Conservation (phyloP, 2,329 filamentous ascomycete genomes). For the Pestalotiopsis sp. region DNA sequence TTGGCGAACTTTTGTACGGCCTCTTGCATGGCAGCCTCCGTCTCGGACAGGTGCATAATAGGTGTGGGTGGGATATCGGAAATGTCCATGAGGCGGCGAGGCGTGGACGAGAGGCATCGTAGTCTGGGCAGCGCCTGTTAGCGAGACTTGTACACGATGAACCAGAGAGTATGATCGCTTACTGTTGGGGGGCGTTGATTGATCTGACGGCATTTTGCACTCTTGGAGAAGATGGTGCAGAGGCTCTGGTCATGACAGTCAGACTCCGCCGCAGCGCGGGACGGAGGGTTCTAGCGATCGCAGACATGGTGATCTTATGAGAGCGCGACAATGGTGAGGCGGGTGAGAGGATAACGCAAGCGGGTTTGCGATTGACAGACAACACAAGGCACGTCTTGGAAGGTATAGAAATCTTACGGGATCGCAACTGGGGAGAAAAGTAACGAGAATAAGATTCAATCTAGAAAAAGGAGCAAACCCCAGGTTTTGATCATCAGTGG, state of each 20-base stretch:
- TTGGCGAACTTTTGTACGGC: constrained; percentile 88
- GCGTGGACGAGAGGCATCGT: constrained; percentile 64
- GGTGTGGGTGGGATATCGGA: constrained; percentile 84
- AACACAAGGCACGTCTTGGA: neutral
- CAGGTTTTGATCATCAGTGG: neutral
- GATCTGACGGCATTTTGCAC: constrained; percentile 23
- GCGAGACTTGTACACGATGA: neutral
- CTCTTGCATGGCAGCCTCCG: constrained; percentile 87
- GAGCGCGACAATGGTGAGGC: neutral
- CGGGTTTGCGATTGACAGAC: neutral
- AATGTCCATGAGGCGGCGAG: constrained; percentile 65
- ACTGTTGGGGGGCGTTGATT: constrained; percentile 34
- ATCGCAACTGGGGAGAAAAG: neutral
- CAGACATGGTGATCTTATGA: constrained; percentile 42
- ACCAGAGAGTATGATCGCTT: constrained; percentile 21
- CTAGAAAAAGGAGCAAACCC: neutral
- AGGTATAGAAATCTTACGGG: no score
- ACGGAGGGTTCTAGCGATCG: constrained; percentile 52
- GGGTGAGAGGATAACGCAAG: neutral
- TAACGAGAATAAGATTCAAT: neutral
- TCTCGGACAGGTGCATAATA: constrained; percentile 90
- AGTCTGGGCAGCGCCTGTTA: constrained; percentile 27
- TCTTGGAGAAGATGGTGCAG: constrained; percentile 23
- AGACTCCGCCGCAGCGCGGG: constrained; percentile 53
- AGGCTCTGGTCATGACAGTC: constrained; percentile 33